These are phyloP conservation scores for Ogataea ramenticola DNA, from an alignment of 805 yeast genomes.

Conservation along the genomic window DNA sequence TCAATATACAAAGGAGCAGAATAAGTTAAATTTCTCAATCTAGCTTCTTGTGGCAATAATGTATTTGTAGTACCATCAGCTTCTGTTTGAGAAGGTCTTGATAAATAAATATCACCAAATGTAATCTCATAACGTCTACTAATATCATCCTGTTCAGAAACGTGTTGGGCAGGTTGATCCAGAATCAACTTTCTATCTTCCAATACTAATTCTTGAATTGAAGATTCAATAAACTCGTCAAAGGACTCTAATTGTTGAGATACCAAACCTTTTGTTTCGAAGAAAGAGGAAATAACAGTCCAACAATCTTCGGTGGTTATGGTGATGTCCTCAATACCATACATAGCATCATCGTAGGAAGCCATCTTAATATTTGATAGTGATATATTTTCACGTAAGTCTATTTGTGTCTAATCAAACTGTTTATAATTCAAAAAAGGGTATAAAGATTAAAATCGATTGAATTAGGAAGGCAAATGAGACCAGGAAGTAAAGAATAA, in stretches of 20 bases:
- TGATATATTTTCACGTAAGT: too few species aligned
- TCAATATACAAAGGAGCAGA: constrained; percentile 95
- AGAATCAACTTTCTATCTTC: constrained; percentile 91
- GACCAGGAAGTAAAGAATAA: too few species aligned
- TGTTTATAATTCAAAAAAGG: too few species aligned
- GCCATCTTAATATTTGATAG: constrained; percentile 5
- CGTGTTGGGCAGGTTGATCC: constrained; percentile 98
- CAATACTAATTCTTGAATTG: constrained; percentile 93
- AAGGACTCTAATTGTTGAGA: constrained; percentile 98
- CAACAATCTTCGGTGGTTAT: constrained; percentile 98
- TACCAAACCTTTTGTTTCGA: constrained; percentile 93
- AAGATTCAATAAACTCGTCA: constrained; percentile 93
- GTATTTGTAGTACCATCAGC: constrained; percentile 99
- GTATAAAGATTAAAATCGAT: too few species aligned
- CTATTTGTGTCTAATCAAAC: too few species aligned
- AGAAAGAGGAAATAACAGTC: constrained; percentile 95
- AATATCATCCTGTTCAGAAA: constrained; percentile 81
- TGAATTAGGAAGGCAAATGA: too few species aligned
- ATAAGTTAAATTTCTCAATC: constrained; percentile 91
- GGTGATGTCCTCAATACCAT: constrained; percentile 43
- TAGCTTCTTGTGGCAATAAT: constrained; percentile 96
- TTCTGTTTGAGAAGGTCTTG: constrained; percentile 97
- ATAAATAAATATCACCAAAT: constrained; percentile 95
- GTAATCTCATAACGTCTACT: constrained; percentile 91
- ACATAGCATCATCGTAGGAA: constrained; percentile 14